Evolutionary conservation across 2,329 filamentous ascomycete species (phyloP).

Genomic region (Hypoxylon sp.): DNA sequence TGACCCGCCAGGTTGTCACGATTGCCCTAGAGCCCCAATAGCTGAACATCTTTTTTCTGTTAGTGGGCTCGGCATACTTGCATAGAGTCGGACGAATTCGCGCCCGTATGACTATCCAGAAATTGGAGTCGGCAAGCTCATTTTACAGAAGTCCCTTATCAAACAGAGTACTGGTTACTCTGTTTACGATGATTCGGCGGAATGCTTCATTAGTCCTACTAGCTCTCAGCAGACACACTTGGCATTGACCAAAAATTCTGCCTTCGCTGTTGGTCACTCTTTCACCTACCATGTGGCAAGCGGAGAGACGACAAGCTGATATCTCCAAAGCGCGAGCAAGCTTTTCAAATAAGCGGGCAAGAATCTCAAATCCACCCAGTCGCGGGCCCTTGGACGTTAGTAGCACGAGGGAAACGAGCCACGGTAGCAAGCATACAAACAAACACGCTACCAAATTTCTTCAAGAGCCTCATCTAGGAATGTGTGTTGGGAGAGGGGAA

Average conservation of each 20-base stretch:
- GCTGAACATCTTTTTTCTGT: constrained; percentile 6
- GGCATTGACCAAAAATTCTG: constrained; percentile 8
- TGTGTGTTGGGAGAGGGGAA: background rate
- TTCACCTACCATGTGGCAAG: background rate
- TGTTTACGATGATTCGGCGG: constrained; percentile 9
- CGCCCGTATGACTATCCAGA: constrained; percentile 31
- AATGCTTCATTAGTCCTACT: constrained; percentile 3
- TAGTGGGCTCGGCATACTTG: constrained; percentile 13
- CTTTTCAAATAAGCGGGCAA: background rate
- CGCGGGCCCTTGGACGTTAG: background rate
- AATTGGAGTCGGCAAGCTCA: constrained; percentile 10
- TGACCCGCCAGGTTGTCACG: constrained; percentile 20
- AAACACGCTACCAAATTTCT: background rate
- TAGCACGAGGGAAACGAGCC: background rate
- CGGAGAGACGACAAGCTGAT: background rate
- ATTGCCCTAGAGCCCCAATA: constrained; percentile 22
- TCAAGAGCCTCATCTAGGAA: background rate
- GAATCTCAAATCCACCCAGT: constrained; percentile 1
- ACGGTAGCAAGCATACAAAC: background rate
- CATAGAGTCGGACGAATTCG: constrained; percentile 22
- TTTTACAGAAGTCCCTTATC: constrained; percentile 20
- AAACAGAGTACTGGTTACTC: constrained; percentile 8
- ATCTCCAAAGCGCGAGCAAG: background rate
- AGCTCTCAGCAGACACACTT: constrained; percentile 13
- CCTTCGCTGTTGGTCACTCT: background rate